Conservation (phyloP, 1,284 basidiomycete species). For the Agaricales sp. region DNA sequence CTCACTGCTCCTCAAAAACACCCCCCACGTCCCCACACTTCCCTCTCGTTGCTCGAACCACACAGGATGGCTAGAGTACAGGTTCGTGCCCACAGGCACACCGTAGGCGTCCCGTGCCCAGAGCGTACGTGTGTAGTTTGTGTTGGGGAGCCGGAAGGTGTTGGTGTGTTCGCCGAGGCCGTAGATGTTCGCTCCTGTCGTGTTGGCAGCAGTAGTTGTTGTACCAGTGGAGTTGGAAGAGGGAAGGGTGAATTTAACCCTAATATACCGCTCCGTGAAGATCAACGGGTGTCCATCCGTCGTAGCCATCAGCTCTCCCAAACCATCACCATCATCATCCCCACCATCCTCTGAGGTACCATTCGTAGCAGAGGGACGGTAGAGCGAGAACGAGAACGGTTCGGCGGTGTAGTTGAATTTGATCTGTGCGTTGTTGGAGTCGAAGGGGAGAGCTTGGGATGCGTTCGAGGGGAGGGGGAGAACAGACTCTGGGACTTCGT, state of each 20-base stretch:
- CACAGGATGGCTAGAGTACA: conserved; percentile 64
- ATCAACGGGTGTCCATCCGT: conserved; percentile 54
- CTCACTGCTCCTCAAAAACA: conserved; percentile 58
- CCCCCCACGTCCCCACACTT: conserved; percentile 51
- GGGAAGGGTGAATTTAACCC: conserved; percentile 49
- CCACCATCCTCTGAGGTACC: background rate
- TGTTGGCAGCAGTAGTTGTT: too few species aligned
- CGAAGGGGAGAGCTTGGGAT: conserved; percentile 15
- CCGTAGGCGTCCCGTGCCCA: conserved; percentile 61
- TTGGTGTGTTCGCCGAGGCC: conserved; percentile 72
- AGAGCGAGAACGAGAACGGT: conserved; percentile 67
- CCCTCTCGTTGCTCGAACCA: conserved; percentile 58
- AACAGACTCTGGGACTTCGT: conserved; percentile 60
- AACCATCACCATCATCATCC: too few species aligned
- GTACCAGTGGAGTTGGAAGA: too few species aligned
- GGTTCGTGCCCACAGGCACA: conserved; percentile 40
- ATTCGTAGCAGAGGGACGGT: conserved; percentile 32
- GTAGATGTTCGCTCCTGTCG: conserved; percentile 74
- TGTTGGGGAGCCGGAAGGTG: conserved; percentile 48
- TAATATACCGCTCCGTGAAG: conserved; percentile 73
- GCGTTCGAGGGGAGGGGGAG: conserved; percentile 43
- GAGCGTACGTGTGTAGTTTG: conserved; percentile 54
- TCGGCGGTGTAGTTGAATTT: conserved; percentile 57
- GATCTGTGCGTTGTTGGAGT: conserved; percentile 27
- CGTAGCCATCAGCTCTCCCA: conserved; percentile 58